Evolutionary conservation across 495 filamentous ascomycete species (phyloP), one percentile per base, ranked within the genome.

Genomic region (Aspergillus leporis): DNA sequence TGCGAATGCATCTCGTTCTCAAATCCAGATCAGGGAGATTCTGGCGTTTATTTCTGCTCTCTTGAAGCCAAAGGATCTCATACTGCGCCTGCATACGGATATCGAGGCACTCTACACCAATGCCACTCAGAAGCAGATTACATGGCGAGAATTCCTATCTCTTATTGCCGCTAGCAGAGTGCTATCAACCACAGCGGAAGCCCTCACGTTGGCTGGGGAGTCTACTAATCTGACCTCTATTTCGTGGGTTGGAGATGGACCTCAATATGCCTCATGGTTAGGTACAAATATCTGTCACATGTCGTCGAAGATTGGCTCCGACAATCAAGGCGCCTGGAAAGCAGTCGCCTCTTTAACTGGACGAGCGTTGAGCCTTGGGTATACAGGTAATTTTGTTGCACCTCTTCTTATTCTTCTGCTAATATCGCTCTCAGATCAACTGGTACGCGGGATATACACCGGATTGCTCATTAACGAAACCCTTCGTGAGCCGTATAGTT

Each of bases 101-200:
- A 75, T 81, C 5, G 53, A 65, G 12, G 30, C 55, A 8, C 61
- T 76, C 16, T 72, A 71, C 48, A 58, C 55, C 12, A 75, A 73
- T 52, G 36, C 62, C 32, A 67, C 69, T 19, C 63, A 68, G 58
- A 81, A 76, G 61, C 77, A 69, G 43, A 60, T 85, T 30, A 67
- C 84, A 10, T 91, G 89, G 90, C 85, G 82, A 66, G 89, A 92
- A 61, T 73, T 85, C 56, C 66, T 83, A 36, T 83, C 66, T 21
- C 81, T 93, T 32, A 71, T 93, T 48, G 88, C 85, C 13, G 83
- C 86, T 45, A 88, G 93, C 25, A 89, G 83, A 62, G 71, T 97
- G 21, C 64, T 95, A 14, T 87, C 89, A 0, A 68, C 84, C 49
- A 81, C 85, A 36, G 91, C 92, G 13, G 90, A 97, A 72, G 91